These are phyloP conservation scores for Candida succiphila DNA, from an alignment of 805 yeast genomes.

Conservation along the genomic window DNA sequence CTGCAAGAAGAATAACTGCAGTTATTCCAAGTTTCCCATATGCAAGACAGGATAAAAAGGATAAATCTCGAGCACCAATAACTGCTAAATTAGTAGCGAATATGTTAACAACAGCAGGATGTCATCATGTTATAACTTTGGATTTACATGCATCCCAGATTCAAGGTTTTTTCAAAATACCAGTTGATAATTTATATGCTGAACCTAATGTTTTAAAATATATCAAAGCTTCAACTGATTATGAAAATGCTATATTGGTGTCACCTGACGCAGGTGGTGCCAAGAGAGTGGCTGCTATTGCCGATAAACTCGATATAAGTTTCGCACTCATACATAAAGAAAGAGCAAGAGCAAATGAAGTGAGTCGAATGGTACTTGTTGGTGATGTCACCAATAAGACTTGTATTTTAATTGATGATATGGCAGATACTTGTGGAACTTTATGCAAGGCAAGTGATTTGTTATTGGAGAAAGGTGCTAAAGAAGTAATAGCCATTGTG, in stretches of 20 bases:
- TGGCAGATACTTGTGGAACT: constrained; percentile 99
- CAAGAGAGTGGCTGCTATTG: constrained; percentile 89
- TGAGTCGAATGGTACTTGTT: constrained; percentile 87
- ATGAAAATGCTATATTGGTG: constrained; percentile 62
- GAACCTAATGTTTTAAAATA: constrained; percentile 85
- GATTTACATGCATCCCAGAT: constrained; percentile 96
- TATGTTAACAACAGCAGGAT: constrained; percentile 86
- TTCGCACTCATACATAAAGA: constrained; percentile 96
- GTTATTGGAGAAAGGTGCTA: constrained; percentile 70
- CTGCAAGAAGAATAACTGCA: constrained; percentile 89
- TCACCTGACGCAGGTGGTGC: constrained; percentile 99
- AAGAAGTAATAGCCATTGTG: constrained; percentile 81
- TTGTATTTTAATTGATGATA: constrained; percentile 87
- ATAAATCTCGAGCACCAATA: constrained; percentile 91
- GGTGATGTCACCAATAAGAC: constrained; percentile 84
- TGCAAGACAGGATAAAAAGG: constrained; percentile 96
- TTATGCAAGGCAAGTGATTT: constrained; percentile 91
- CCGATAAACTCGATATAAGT: constrained; percentile 83
- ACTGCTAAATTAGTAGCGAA: constrained; percentile 93
- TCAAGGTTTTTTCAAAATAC: constrained; percentile 92
- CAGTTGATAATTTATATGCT: constrained; percentile 92
- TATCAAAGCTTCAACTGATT: constrained; percentile 53
- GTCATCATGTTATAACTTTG: constrained; percentile 93
- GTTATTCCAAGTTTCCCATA: constrained; percentile 94
- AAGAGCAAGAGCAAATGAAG: constrained; percentile 91